Base-by-base conservation (phyloP, 2,329 filamentous ascomycete species). In the Neocatenulostroma microsporum region DNA sequence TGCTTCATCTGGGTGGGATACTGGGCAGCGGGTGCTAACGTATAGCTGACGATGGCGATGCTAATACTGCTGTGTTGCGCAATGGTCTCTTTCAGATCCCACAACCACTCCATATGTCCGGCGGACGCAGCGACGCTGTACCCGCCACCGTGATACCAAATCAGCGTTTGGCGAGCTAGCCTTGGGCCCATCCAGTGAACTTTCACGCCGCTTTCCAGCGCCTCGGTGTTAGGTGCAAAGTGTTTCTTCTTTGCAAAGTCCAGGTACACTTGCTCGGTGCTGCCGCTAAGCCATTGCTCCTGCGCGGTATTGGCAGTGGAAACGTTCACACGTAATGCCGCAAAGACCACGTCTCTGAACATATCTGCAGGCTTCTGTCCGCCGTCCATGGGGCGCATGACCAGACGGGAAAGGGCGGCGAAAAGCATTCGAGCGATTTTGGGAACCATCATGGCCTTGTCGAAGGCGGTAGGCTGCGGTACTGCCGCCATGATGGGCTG, bases 31-130 rank as follows among this genome's bases (percentile, higher is more conserved):
- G 68, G 68, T 0, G 73, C 66, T n/a, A 79, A 66, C 18, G 70
- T 71, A 55, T 81, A 81, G 25, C 69, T 68, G n/a, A 77, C 62
- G 17, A 73, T 55, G 32, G 78, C 65, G 31, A 73, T 56, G 21
- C 62, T 60, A 34, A 71, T 65, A 27, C 64, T 66, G 19, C 51
- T 45, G 7, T 55, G 54, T n/a, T 57, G 51, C 35, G 51, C 50
- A 20, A 71, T 53, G n/a, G 62, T 55, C 24, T 62, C 55, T 34
- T 66, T 55, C 21, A 74, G 54, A 12, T 66, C 61, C 14, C 54
- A 49, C 32, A 70, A 60, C 60, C 69, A 76, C 13, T 64, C 54
- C 36, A 74, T 60, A 50, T 75, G 70, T 27, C 61, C 67, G 5
- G 62, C 44, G 5, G 55, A 57, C 6, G 64, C 65, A 2, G 73